phyloP scores from a whole-genome alignment of 805 yeast species.

The Wickerhamiella azymoides region DNA sequence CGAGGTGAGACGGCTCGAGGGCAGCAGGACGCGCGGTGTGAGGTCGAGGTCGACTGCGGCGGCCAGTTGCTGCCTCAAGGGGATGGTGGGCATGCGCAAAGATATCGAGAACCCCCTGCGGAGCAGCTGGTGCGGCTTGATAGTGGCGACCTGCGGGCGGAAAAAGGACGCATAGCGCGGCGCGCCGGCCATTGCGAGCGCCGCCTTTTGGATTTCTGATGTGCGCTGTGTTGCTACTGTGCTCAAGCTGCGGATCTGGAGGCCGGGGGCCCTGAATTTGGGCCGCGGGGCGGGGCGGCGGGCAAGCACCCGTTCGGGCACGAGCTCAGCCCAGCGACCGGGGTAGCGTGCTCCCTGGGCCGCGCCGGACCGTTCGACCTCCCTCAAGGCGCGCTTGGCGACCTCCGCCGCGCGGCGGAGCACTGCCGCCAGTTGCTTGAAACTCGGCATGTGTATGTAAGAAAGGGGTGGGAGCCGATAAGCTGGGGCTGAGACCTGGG shows the following conservation, averaged over 20 bases:
- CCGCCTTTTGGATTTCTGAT: not conserved
- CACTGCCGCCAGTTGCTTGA: conserved; percentile 8
- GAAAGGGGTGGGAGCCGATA: not conserved
- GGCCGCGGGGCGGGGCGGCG: conserved; percentile 1
- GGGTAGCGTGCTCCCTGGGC: not conserved
- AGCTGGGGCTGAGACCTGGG: no score
- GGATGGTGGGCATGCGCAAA: not conserved
- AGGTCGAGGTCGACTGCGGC: conserved; percentile 41
- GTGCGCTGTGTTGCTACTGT: not conserved
- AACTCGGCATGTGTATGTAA: not conserved
- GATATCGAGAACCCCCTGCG: not conserved
- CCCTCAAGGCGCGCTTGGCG: not conserved
- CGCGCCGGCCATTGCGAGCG: not conserved
- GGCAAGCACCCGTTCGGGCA: conserved; percentile 5
- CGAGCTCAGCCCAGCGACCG: conserved; percentile 1
- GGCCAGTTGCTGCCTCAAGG: not conserved
- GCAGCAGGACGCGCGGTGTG: conserved; percentile 28
- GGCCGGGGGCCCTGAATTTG: not conserved
- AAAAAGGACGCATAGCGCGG: not conserved
- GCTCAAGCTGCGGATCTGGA: not conserved
- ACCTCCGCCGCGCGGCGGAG: conserved; percentile 8
- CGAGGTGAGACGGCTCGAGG: conserved; percentile 32
- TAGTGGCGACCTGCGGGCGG: not conserved
- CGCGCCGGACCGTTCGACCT: not conserved
- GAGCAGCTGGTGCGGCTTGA: not conserved